These are phyloP conservation scores for Myriosclerotinia scirpicola DNA, from an alignment of 2,329 filamentous ascomycete species.

Conservation along the genomic window DNA sequence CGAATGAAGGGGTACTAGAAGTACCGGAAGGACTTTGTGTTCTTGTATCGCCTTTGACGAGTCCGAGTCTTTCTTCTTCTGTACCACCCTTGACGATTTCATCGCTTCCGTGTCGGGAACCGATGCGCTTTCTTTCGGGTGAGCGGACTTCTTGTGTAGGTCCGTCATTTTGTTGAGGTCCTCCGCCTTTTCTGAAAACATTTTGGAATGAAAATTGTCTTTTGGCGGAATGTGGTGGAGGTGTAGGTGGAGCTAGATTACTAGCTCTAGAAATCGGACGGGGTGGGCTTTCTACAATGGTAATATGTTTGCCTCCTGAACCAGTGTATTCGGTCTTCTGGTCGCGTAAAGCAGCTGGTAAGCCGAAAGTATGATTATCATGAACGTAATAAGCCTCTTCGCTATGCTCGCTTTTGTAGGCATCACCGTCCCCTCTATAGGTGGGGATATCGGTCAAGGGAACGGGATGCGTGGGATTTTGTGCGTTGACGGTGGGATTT, in stretches of 20 bases:
- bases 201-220: constrained; percentile 93
- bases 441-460: constrained; percentile 58
- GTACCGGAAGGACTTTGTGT: constrained; percentile 25
- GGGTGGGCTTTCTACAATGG: constrained; percentile 44
- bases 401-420: constrained; percentile 38
- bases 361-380: constrained; percentile 49
- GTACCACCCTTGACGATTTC: constrained; percentile 56
- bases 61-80: constrained; percentile 78
- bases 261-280: constrained; percentile 27
- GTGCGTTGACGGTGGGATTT: constrained; percentile 42
- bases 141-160: constrained; percentile 36
- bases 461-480: constrained; percentile 60
- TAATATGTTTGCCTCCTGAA: constrained; percentile 50
- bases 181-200: constrained; percentile 56
- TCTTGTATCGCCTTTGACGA: constrained; percentile 71
- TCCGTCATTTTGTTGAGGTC: constrained; percentile 27
- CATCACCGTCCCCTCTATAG: constrained; percentile 45
- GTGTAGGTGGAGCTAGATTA: constrained; percentile 49
- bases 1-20: constrained; percentile 29
- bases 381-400: constrained; percentile 45
- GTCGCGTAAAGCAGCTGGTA: constrained; percentile 44
- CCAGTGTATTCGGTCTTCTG: constrained; percentile 52
- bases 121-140: constrained; percentile 42
- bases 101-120: constrained; percentile 45
- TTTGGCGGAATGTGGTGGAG: constrained; percentile 60